Evolutionary conservation across 768 basidiomycete species (phyloP).

Genomic region (Boletus edulis): DNA sequence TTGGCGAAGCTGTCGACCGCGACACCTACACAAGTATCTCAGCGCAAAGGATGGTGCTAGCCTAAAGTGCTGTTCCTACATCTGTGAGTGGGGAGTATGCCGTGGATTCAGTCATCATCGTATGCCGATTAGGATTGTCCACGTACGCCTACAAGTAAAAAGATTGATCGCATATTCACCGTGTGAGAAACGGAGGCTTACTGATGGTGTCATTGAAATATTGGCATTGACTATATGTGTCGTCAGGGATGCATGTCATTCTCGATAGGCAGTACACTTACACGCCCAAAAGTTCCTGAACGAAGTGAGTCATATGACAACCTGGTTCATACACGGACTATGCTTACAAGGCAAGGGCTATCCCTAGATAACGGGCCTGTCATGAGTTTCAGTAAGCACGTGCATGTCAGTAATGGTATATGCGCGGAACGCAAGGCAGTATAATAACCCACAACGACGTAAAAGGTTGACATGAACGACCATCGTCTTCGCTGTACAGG

Average conservation of each 20-base stretch:
- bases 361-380: conserved; percentile 18
- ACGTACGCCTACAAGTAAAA: conserved; percentile 8
- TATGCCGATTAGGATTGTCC: not conserved
- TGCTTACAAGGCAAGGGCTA: conserved; percentile 16
- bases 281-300: conserved; percentile 15
- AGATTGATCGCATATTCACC: not conserved
- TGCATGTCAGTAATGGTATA: not conserved
- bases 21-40: conserved; percentile 2
- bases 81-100: not conserved
- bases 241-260: not conserved
- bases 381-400: not conserved
- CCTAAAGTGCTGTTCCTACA: not conserved
- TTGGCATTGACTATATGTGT: conserved; percentile 14
- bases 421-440: not conserved
- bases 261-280: not conserved
- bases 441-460: conserved; percentile 13
- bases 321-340: not conserved
- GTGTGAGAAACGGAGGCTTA: not conserved
- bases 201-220: conserved; percentile 14
- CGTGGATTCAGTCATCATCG: not conserved
- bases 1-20: conserved; percentile 10
- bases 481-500: conserved; percentile 5
- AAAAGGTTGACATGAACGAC: conserved; percentile 15
- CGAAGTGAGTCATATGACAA: not conserved
- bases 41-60: not conserved